Conservation (phyloP, 2,329 filamentous ascomycete species). For the Aspergillus pseudonomiae region DNA sequence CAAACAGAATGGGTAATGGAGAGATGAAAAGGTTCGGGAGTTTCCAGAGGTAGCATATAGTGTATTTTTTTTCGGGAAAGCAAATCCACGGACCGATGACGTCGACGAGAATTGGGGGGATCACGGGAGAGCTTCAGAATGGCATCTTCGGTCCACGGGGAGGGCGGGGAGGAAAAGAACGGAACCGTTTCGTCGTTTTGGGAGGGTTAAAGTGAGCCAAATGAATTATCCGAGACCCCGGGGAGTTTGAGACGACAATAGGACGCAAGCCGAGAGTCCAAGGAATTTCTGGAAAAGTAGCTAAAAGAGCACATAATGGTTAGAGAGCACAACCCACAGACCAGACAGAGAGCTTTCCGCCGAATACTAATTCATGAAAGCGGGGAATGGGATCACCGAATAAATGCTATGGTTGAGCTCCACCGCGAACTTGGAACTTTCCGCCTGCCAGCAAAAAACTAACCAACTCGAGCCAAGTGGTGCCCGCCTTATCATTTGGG, state of each 20-base stretch:
- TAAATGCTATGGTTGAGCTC: background rate
- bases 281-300: constrained; percentile 8
- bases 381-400: constrained; percentile 5
- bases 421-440: background rate
- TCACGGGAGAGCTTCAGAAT: constrained; percentile 31
- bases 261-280: constrained; percentile 3
- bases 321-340: background rate
- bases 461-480: background rate
- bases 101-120: constrained; percentile 38
- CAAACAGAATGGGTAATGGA: constrained; percentile 12
- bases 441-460: background rate
- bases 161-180: constrained; percentile 17
- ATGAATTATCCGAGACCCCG: background rate
- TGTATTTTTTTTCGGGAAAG: constrained; percentile 8
- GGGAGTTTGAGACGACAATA: background rate
- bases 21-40: constrained; percentile 11
- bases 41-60: constrained; percentile 24
- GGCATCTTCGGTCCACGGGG: constrained; percentile 20
- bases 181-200: background rate
- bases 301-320: background rate
- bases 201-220: background rate
- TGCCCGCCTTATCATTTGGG: background rate
- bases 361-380: constrained; percentile 2
- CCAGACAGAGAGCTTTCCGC: constrained; percentile 2
- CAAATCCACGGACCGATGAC: constrained; percentile 38